Evolutionary conservation across 2,329 filamentous ascomycete species (phyloP), one percentile per base, ranked within the genome.

Genomic region (Coniochaeta sp.): DNA sequence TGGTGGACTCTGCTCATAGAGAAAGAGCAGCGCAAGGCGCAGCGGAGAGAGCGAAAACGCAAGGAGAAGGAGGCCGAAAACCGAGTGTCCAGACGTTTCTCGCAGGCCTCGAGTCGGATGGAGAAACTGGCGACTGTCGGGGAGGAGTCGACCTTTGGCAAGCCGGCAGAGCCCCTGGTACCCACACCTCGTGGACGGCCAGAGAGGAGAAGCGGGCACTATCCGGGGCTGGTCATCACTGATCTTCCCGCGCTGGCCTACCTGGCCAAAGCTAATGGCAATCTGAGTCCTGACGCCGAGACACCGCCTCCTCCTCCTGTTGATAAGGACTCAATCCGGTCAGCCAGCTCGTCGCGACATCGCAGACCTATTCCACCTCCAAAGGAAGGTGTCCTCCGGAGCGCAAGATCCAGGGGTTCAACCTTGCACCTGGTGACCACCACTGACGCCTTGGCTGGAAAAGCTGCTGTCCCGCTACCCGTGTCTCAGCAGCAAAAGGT

Each of bases 1-100:
- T 99, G 95, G 95, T 99, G 95, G 95, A 90, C 91, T 3, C 75
- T 99, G 30, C 77, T 99, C 42, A 86, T 98, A 10, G 95, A 98
- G 70, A 99, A 98, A 72, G 95, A 99, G 70, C 86, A 92, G 71
- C 86, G 92, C 9, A 99, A 99, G 73, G 88, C 93, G 64, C 82
- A 78, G 63, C 82, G 92, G 62, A 81, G 88, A 63, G 92, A 97
- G 68, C 84, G 86, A 58, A 97, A 93, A 70, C 85, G 93, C 9
- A 91, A 84, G 69, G 93, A 98, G 71, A 87, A 86, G 66, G 93
- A 99, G 68, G 81, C 83, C 1, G 91, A 98, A 68, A 86, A 86
- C 60, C 89, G 91, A 71, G 90, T 86, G 62, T 80, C 95, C 32
- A 83, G 92, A 58, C 86, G 93, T 44, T 79, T 98, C 54, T 98